Conservation (phyloP, 768 basidiomycete species). For the Leucogyrophana mollusca region DNA sequence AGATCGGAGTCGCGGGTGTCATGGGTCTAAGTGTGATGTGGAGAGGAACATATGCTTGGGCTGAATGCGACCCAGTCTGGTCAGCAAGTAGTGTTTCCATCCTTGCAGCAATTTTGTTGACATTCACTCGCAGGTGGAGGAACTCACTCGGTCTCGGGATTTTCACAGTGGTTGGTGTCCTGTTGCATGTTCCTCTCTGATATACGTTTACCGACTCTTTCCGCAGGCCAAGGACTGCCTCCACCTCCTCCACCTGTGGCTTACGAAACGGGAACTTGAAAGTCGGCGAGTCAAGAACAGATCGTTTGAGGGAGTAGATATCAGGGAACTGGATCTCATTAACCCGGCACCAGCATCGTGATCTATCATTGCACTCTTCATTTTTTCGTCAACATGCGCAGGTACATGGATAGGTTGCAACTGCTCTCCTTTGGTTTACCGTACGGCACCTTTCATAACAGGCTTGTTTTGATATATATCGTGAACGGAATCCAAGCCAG, state of each 20-base stretch:
- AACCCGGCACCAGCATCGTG: constrained; percentile 19
- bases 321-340: constrained; percentile 64
- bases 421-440: no score
- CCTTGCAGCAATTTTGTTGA: neutral
- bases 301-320: constrained; percentile 73
- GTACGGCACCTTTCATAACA: neutral
- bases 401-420: no score
- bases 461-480: no score
- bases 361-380: constrained; percentile 4
- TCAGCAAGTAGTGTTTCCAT: constrained; percentile 17
- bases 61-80: constrained; percentile 75
- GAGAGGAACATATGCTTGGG: constrained; percentile 61
- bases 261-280: constrained; percentile 70
- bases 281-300: constrained; percentile 65
- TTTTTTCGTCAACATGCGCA: neutral
- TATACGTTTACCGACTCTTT: neutral
- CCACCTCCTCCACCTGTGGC: constrained; percentile 64
- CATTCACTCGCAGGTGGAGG: constrained; percentile 48
- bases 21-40: constrained; percentile 47
- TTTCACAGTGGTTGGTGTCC: constrained; percentile 56
- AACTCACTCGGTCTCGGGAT: constrained; percentile 68
- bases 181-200: no score
- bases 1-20: constrained; percentile 25
- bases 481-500: constrained; percentile 9
- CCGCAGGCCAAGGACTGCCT: constrained; percentile 64